Evolutionary conservation across 495 filamentous ascomycete species (phyloP), one percentile per base, ranked within the genome.

Genomic region (Acidiella bohemica): DNA sequence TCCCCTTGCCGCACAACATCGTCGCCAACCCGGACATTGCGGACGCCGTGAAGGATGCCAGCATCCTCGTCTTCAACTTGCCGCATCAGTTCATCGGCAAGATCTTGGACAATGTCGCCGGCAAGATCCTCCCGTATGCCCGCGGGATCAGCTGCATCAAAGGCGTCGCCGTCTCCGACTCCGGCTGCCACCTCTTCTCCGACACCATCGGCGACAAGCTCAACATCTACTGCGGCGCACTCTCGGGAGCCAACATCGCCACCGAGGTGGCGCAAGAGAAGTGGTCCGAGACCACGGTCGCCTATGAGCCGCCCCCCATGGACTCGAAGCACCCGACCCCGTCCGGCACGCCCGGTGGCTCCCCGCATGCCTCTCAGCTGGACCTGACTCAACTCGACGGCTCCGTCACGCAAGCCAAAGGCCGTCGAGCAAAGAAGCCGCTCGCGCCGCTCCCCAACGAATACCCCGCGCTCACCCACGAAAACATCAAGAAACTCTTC

Each of bases 131-230:
- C 12, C 90, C 90, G 0, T 95, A 79, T 49, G 88, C 92, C 13
- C 76, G 92, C 34, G 92, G 85, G 31, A 81, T 99, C 46, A 93
- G 84, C 46, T 99, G 92, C 61, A 96, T 95, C 60, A 99, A 99
- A 68, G 92, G 92, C 46, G 84, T 99, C 32, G 78, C 90, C 42
- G 92, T 99, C 30, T 75, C 78, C 9, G 75, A 80, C 39, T 72
- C 81, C 23, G 82, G 85, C 21, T 71, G 95, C 43, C 71, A 71
- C 44, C 73, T 99, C 16, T 92, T 95, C 69, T 86, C 79, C n/a
- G 92, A 99, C 57, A 83, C 77, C 51, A 96, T 99, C 54, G 85
- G 87, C 42, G 72, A 77, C 52, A 76, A 75, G 31, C 70, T 99
- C 6, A 81, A 79, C 39, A 99, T 99, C 57, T 99, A 99, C 69